Evolutionary conservation across 2,329 filamentous ascomycete species (phyloP).

Genomic region (Aspergillus flavus): DNA sequence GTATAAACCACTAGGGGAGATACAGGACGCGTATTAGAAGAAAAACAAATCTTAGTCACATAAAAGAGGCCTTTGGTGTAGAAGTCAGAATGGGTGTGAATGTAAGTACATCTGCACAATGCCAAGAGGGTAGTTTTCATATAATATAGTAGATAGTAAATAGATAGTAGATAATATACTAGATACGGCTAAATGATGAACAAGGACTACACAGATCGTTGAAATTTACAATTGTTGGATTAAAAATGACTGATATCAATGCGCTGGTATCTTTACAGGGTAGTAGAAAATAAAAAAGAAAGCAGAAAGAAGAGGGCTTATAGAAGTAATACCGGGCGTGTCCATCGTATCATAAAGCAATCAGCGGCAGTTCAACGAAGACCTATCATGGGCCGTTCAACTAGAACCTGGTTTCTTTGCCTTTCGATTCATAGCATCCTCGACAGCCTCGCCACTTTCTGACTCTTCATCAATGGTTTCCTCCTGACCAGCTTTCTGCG

Average conservation of each 20-base stretch:
- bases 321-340: neutral
- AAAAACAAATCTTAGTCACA: no score
- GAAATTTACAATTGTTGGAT: neutral
- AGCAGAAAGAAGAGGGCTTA: neutral
- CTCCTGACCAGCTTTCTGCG: constrained; percentile 24
- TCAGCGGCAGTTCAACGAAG: neutral
- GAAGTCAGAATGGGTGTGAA: no score
- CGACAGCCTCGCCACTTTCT: constrained; percentile 15
- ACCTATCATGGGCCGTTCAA: neutral
- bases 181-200: neutral
- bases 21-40: no score
- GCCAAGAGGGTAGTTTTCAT: no score
- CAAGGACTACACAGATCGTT: neutral
- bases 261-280: constrained; percentile 6
- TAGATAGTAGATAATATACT: neutral
- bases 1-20: no score
- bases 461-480: constrained; percentile 30
- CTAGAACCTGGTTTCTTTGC: neutral
- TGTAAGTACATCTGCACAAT: no score
- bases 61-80: no score
- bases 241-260: neutral
- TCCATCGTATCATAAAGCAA: neutral
- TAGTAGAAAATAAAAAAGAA: constrained; percentile 1
- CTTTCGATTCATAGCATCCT: constrained; percentile 8
- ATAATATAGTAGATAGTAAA: no score